A percentile compares a stretch with the other conserved stretches of the same genome.
Conservation (phyloP, 306 rosid genomes). For the Prunus armeniaca region DNA sequence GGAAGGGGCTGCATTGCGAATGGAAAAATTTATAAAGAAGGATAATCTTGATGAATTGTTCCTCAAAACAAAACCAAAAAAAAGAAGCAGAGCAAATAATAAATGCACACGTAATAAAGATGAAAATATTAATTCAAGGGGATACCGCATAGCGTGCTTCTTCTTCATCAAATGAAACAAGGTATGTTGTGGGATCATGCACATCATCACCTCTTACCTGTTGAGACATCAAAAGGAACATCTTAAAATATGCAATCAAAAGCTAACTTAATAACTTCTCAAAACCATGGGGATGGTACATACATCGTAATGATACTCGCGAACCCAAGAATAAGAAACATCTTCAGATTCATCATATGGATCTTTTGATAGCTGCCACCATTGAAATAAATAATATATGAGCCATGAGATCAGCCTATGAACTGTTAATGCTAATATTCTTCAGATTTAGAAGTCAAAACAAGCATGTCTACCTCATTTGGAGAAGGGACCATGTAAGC, state of each 20-base stretch:
- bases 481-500: constrained; percentile 93
- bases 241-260: not conserved
- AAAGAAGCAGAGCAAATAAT: not conserved
- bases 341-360: constrained; percentile 86
- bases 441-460: constrained; percentile 3
- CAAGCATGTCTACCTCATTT: constrained; percentile 61
- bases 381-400: constrained; percentile 20
- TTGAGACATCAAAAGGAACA: constrained; percentile 17
- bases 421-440: not conserved
- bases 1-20: constrained; percentile 84
- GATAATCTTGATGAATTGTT: not conserved
- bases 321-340: constrained; percentile 76
- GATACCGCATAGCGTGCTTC: constrained; percentile 88
- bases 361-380: constrained; percentile 83
- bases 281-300: constrained; percentile 30
- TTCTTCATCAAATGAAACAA: constrained; percentile 79
- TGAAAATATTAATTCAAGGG: constrained; percentile 16
- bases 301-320: constrained; percentile 94
- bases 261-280: not conserved
- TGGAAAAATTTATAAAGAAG: constrained; percentile 5
- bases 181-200: constrained; percentile 73
- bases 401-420: not conserved
- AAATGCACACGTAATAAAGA: not conserved
- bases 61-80: not conserved
- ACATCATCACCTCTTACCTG: constrained; percentile 89